A percentile compares a stretch with the other conserved stretches of the same genome.
phyloP scores from a whole-genome alignment of 2,329 filamentous ascomycete genomes.

The Stemphylium beticola region DNA sequence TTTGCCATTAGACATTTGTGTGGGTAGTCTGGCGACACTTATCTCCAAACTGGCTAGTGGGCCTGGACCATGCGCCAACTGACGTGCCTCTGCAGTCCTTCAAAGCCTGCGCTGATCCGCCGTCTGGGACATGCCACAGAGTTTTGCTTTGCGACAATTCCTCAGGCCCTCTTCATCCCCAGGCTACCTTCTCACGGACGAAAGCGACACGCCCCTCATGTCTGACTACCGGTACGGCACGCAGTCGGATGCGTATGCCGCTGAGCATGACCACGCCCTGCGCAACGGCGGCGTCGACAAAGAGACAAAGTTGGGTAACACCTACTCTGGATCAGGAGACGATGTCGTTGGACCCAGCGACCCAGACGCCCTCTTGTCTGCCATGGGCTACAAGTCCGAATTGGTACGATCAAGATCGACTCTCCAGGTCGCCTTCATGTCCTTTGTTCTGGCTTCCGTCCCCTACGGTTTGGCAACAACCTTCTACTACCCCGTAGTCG shows the following conservation, averaged over 20 bases:
- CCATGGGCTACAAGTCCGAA: slow-evolving; percentile 71
- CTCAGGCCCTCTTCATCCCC: slow-evolving; percentile 11
- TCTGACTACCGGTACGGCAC: slow-evolving; percentile 38
- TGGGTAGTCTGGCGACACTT: slow-evolving; percentile 21
- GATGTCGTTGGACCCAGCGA: slow-evolving; percentile 41
- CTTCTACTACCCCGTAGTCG: slow-evolving; percentile 69
- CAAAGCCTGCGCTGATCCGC: slow-evolving; percentile 35
- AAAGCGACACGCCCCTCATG: slow-evolving; percentile 24
- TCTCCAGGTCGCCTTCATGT: slow-evolving; percentile 75
- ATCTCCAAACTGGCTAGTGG: slow-evolving; percentile 30
- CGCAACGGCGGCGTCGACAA: slow-evolving; percentile 29
- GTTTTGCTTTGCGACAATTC: slow-evolving; percentile 27
- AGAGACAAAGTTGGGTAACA: slow-evolving; percentile 35
- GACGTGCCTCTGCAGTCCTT: slow-evolving; percentile 37
- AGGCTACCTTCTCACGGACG: slow-evolving; percentile 18
- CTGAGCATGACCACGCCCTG: slow-evolving; percentile 38
- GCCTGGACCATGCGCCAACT: slow-evolving; percentile 29
- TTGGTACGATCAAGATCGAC: slow-evolving; percentile 69
- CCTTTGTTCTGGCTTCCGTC: slow-evolving; percentile 76
- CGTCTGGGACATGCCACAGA: slow-evolving; percentile 16
- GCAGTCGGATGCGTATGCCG: slow-evolving; percentile 44
- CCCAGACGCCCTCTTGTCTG: slow-evolving; percentile 68
- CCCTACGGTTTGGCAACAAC: slow-evolving; percentile 77
- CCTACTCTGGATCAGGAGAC: slow-evolving; percentile 28
- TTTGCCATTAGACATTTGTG: slow-evolving; percentile 28